Percentiles rank a stretch among this genome's conserved stretches.
Evolutionary conservation across 768 basidiomycete genomes (phyloP).

Genomic region (Amanita phalloides): DNA sequence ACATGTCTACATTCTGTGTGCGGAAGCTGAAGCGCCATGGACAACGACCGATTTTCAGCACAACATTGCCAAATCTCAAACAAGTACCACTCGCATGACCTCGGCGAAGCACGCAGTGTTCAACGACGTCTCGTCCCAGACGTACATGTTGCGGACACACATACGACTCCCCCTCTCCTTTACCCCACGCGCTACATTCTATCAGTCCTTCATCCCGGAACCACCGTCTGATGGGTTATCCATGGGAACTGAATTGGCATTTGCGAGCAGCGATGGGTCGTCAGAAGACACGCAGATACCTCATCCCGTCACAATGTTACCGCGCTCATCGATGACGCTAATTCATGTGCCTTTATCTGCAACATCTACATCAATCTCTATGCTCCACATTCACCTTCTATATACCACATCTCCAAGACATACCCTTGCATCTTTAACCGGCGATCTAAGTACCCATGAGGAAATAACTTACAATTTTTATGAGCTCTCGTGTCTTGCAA

Average conservation of each 20-base stretch:
- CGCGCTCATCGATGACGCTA: constrained; percentile 47
- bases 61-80: constrained; percentile 8
- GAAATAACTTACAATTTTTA: constrained; percentile 65
- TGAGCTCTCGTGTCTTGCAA: constrained; percentile 55
- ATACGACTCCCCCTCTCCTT: constrained; percentile 29
- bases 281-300: constrained; percentile 2
- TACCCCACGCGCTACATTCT: constrained; percentile 23
- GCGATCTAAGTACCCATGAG: constrained; percentile 21
- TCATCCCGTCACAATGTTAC: constrained; percentile 35
- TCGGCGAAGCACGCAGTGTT: constrained; percentile 17
- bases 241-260: neutral
- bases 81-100: constrained; percentile 15
- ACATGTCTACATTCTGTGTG: constrained; percentile 51
- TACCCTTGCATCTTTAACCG: constrained; percentile 13
- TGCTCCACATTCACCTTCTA: constrained; percentile 56
- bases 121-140: constrained; percentile 37
- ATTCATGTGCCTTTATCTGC: constrained; percentile 39
- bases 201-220: constrained; percentile 24
- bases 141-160: constrained; percentile 38
- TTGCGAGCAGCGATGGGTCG: neutral
- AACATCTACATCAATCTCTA: constrained; percentile 31
- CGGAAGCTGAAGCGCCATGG: constrained; percentile 52
- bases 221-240: constrained; percentile 10
- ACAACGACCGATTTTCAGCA: constrained; percentile 32
- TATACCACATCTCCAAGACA: constrained; percentile 32